Percentiles rank a stretch among this genome's conserved stretches.
Conservation (phyloP, 2,329 filamentous ascomycete genomes). For the Parascedosporium putredinis region DNA sequence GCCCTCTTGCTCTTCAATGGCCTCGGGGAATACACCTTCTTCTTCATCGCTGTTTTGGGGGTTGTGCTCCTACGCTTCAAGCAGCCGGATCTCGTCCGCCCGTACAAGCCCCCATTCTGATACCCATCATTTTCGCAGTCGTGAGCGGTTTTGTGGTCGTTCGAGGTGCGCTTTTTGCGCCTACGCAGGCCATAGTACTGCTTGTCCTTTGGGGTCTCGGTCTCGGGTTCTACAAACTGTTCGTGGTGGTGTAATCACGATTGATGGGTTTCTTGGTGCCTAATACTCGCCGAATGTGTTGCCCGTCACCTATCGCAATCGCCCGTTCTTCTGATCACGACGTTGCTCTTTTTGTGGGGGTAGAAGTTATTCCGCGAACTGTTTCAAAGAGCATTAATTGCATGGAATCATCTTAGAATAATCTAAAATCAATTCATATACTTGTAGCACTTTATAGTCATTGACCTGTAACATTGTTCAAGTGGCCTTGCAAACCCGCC, state of each 20-base stretch:
- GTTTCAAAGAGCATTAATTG: no score
- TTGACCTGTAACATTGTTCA: no score
- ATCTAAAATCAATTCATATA: no score
- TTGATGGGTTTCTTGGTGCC: not conserved
- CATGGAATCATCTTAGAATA: no score
- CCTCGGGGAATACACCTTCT: slow-evolving; percentile 51
- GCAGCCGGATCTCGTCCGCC: slow-evolving; percentile 42
- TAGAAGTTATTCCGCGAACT: no score
- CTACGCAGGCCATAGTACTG: slow-evolving; percentile 40
- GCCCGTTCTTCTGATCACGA: no score
- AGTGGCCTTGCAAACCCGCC: no score
- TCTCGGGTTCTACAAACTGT: slow-evolving; percentile 2
- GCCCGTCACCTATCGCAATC: no score
- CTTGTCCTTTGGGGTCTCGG: slow-evolving; percentile 40
- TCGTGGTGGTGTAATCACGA: no score
- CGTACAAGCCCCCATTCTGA: slow-evolving; percentile 42
- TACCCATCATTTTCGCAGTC: slow-evolving; percentile 42
- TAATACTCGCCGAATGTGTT: no score
- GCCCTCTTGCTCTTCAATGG: slow-evolving; percentile 51
- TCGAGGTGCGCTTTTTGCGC: slow-evolving; percentile 48
- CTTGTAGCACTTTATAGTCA: no score
- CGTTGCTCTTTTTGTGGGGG: no score
- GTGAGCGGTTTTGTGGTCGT: slow-evolving; percentile 52
- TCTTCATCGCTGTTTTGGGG: slow-evolving; percentile 51
- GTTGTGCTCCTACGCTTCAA: slow-evolving; percentile 44